Evolutionary conservation across 2,329 filamentous ascomycete genomes (phyloP).

Genomic region (Alternaria consortialis): DNA sequence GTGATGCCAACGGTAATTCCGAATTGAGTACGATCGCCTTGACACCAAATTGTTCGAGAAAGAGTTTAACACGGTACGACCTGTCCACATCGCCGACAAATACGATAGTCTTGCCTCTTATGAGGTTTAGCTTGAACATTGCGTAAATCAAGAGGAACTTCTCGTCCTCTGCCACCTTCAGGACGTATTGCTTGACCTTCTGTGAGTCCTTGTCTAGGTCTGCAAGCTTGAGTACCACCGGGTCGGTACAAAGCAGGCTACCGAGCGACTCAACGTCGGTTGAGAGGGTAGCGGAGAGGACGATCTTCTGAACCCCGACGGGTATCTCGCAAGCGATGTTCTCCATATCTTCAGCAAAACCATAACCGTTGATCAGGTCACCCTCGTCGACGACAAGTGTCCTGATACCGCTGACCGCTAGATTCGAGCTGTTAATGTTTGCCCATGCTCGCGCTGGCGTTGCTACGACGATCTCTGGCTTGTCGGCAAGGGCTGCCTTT

Average conservation of each 20-base stretch:
- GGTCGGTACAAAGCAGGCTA: slow-evolving; percentile 82
- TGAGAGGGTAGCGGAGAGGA: slow-evolving; percentile 93
- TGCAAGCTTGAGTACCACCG: slow-evolving; percentile 81
- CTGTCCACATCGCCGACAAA: slow-evolving; percentile 88
- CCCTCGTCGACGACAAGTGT: slow-evolving; percentile 89
- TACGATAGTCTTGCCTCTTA: slow-evolving; percentile 62
- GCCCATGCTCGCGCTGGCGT: slow-evolving; percentile 86
- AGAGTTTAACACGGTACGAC: slow-evolving; percentile 92
- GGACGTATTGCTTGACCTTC: slow-evolving; percentile 84
- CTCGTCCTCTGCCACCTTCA: slow-evolving; percentile 95
- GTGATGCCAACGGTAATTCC: slow-evolving; percentile 89
- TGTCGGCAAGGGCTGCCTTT: slow-evolving; percentile 82
- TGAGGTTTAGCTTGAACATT: slow-evolving; percentile 81
- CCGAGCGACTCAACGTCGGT: slow-evolving; percentile 87
- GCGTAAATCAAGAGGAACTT: slow-evolving; percentile 94
- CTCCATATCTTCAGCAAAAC: slow-evolving; percentile 89
- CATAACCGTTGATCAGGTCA: slow-evolving; percentile 91
- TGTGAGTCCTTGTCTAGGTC: slow-evolving; percentile 80
- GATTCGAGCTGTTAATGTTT: slow-evolving; percentile 75
- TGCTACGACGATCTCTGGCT: slow-evolving; percentile 87
- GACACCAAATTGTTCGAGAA: slow-evolving; percentile 96
- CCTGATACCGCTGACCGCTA: slow-evolving; percentile 75
- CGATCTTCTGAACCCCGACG: slow-evolving; percentile 84
- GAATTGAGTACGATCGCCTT: slow-evolving; percentile 93
- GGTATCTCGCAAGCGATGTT: slow-evolving; percentile 80